Base-by-base conservation (phyloP, 1,139 yeast genomes). In the Scheffersomyces segobiensis region DNA sequence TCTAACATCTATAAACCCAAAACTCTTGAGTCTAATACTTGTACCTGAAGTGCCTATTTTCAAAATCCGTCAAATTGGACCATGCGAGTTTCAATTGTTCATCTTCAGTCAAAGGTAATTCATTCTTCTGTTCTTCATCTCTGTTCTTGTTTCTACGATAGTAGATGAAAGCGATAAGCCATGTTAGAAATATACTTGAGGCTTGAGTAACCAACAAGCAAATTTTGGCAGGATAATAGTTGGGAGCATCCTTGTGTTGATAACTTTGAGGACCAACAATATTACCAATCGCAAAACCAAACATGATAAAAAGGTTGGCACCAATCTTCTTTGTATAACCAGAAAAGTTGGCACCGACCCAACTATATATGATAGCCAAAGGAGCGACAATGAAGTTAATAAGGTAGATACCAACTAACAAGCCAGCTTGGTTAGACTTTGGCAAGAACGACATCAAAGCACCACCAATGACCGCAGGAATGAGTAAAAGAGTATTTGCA, bases 211-310 rank as follows among this genome's bases (percentile, higher is more conserved):
- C 60, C 20, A 56, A 49, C 60, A 59, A 56, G n/a, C 56, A 56
- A 3, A 57, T 52, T 46, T 59, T 58, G 7, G 61, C 62, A 17
- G 61, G 56, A 17, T 52, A 52, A 50, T 57, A 60, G 22, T 52
- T 20, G 4, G 54, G 54, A 12, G 51, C 56, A 24, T 65, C 65
- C 49, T 66, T 65, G 12, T 67, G 66, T 59, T 71, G 72, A 60
- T 76, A 75, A 46, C 75, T 58, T 62, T 76, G 80, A 3, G 80
- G 80, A 0, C 80, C 80, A 55, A 76, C 74, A 19, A 76, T 63
- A 55, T 72, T 66, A 2, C 79, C 78, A 21, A 73, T 62, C 4
- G 78, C 72, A 57, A 74, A 75, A 46, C 71, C 72, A 57, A 74
- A 68, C 79, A 62, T 61, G 49, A 47, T 47, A 47, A 47, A 47